Conservation (phyloP, 2,329 filamentous ascomycete genomes). For the Ophiocordyceps robertsii region DNA sequence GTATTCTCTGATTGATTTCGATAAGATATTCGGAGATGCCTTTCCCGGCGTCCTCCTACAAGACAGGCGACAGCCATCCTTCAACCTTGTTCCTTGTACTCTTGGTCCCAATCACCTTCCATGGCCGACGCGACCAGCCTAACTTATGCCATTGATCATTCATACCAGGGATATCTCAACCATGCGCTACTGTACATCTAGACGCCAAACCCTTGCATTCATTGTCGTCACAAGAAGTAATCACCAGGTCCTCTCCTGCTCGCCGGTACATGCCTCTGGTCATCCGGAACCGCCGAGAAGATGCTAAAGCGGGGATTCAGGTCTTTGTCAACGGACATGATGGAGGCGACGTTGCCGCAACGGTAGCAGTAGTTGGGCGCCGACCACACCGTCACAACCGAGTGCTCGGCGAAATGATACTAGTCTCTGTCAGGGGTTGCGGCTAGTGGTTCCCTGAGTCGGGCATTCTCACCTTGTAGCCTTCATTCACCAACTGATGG, state of each 20-base stretch:
- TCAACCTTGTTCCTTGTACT: too few relatives aligned
- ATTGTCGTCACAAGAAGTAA: conserved; percentile 48
- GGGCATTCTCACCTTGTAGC: conserved; percentile 61
- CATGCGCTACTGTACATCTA: conserved; percentile 28
- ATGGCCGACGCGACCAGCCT: conserved; percentile 1
- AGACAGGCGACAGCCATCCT: too few relatives aligned
- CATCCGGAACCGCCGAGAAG: conserved; percentile 79
- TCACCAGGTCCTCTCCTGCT: conserved; percentile 54
- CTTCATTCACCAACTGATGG: conserved; percentile 97
- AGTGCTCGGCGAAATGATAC: conserved; percentile 92
- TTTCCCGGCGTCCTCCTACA: too few relatives aligned
- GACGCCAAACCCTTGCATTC: conserved; percentile 11
- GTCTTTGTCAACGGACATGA: conserved; percentile 81
- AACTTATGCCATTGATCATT: conserved; percentile 10
- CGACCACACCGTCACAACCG: conserved; percentile 96
- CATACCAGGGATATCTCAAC: conserved; percentile 27
- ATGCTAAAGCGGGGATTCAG: conserved; percentile 86
- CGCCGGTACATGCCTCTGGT: conserved; percentile 66
- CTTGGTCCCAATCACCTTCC: not conserved
- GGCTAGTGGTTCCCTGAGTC: not conserved
- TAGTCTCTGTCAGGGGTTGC: conserved; percentile 22
- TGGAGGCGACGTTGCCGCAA: conserved; percentile 92
- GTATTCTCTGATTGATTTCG: too few relatives aligned
- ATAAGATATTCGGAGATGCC: too few relatives aligned
- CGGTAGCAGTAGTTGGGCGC: conserved; percentile 93